Conservation (phyloP, 1,139 yeast genomes). For the Suhomyces atakaporum region DNA sequence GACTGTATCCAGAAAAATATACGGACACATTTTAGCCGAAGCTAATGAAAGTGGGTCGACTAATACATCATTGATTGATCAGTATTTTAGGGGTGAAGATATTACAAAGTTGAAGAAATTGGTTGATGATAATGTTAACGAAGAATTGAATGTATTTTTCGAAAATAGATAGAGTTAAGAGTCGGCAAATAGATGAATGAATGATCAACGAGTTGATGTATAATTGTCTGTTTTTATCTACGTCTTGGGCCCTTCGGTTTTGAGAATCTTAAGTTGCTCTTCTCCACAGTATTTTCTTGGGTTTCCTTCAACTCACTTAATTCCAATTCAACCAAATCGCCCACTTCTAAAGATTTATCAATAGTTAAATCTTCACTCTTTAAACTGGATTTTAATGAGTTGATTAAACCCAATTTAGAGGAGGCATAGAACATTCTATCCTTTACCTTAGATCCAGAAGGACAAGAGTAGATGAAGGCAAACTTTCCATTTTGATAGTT, state of each 20-base stretch:
- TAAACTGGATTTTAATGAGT: slow-evolving; percentile 43
- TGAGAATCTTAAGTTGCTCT: slow-evolving; percentile 37
- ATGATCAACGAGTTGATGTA: not conserved
- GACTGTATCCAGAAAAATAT: slow-evolving; percentile 45
- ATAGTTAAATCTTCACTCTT: slow-evolving; percentile 24
- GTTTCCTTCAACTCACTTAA: slow-evolving; percentile 30
- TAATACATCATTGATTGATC: slow-evolving; percentile 16
- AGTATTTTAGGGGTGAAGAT: slow-evolving; percentile 21
- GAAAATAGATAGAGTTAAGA: not conserved
- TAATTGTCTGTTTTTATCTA: slow-evolving; percentile 24
- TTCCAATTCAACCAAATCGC: slow-evolving; percentile 69
- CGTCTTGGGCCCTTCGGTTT: slow-evolving; percentile 62
- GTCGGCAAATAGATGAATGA: not conserved
- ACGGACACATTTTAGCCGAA: slow-evolving; percentile 31
- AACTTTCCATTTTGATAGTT: slow-evolving; percentile 32
- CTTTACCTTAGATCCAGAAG: slow-evolving; percentile 85
- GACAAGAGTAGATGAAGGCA: slow-evolving; percentile 82
- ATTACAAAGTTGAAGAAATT: slow-evolving; percentile 21
- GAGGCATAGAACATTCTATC: slow-evolving; percentile 94
- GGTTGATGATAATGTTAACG: slow-evolving; percentile 27
- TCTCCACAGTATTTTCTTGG: slow-evolving; percentile 18
- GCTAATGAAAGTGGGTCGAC: slow-evolving; percentile 9
- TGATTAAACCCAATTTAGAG: slow-evolving; percentile 67
- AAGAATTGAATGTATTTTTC: slow-evolving; percentile 18
- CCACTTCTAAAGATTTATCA: slow-evolving; percentile 59